Percentiles rank a stretch among this genome's conserved stretches.
These are phyloP conservation scores for Colletotrichum eremochloae DNA, from an alignment of 2,329 filamentous ascomycete genomes.

Conservation along the genomic window DNA sequence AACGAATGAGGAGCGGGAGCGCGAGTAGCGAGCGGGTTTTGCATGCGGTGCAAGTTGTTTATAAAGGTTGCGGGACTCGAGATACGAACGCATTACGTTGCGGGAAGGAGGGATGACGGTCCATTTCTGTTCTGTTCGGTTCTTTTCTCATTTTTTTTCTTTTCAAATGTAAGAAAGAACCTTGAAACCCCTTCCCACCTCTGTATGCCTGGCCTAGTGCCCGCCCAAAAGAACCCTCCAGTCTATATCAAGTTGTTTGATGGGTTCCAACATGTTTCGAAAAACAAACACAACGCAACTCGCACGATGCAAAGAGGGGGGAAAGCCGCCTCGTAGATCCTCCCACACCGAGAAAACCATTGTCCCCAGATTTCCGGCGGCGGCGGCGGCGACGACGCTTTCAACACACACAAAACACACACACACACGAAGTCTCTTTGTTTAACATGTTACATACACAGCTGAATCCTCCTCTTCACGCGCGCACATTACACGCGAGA, in stretches of 20 bases:
- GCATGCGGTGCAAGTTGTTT: background rate
- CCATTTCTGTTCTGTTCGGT: background rate
- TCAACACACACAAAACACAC: constrained; percentile 16
- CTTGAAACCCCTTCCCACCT: background rate
- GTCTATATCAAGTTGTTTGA: constrained; percentile 23
- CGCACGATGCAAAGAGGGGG: constrained; percentile 2
- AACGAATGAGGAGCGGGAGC: constrained; percentile 19
- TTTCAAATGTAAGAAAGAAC: background rate
- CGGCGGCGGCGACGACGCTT: constrained; percentile 10
- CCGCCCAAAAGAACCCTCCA: background rate
- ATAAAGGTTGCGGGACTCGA: background rate
- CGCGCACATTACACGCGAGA: background rate
- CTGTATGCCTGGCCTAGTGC: background rate
- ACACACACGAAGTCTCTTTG: constrained; percentile 25
- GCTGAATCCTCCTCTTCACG: constrained; percentile 32
- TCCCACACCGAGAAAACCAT: constrained; percentile 5
- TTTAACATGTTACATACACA: constrained; percentile 43
- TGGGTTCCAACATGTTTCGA: constrained; percentile 8
- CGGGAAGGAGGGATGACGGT: background rate
- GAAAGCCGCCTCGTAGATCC: background rate
- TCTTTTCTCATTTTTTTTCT: background rate
- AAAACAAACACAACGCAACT: constrained; percentile 7
- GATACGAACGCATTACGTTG: background rate
- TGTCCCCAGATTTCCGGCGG: constrained; percentile 18
- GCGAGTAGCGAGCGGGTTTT: constrained; percentile 4